Evolutionary conservation across 1,139 yeast genomes (phyloP).

Genomic region (Candida pseudoviswanathii): DNA sequence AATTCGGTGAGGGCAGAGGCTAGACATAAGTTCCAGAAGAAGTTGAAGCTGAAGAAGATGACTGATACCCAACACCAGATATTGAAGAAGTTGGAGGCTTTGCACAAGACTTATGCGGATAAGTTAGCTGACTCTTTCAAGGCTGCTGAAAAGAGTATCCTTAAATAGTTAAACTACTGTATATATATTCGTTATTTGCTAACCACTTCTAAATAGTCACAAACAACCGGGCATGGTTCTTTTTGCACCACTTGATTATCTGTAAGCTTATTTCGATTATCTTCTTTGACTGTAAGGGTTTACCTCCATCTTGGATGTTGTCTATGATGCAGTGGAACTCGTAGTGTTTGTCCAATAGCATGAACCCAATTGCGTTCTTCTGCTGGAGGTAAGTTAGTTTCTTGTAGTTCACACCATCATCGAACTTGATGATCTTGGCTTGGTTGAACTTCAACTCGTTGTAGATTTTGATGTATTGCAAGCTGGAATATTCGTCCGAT

Average conservation of each 20-base stretch:
- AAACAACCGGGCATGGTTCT: constrained; percentile 37
- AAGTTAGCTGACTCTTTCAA: constrained; percentile 62
- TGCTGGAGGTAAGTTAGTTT: constrained; percentile 39
- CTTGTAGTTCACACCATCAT: constrained; percentile 21
- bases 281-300: constrained; percentile 29
- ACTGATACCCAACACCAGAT: constrained; percentile 57
- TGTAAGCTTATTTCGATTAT: constrained; percentile 35
- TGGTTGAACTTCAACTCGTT: constrained; percentile 31
- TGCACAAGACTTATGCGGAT: constrained; percentile 63
- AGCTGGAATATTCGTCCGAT: constrained; percentile 18
- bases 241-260: constrained; percentile 45
- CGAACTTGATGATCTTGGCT: constrained; percentile 19
- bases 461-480: constrained; percentile 36
- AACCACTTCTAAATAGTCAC: constrained; percentile 19
- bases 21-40: constrained; percentile 56
- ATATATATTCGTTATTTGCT: neutral
- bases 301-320: constrained; percentile 18
- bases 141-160: constrained; percentile 55
- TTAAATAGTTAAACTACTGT: constrained; percentile 23
- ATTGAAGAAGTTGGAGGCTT: constrained; percentile 61
- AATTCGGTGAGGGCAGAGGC: constrained; percentile 63
- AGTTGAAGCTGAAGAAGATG: constrained; percentile 48
- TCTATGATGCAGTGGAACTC: constrained; percentile 42
- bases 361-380: constrained; percentile 38
- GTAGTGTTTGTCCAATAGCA: constrained; percentile 37